phyloP scores from a whole-genome alignment of 768 basidiomycete species.

The Amanita thiersii region DNA sequence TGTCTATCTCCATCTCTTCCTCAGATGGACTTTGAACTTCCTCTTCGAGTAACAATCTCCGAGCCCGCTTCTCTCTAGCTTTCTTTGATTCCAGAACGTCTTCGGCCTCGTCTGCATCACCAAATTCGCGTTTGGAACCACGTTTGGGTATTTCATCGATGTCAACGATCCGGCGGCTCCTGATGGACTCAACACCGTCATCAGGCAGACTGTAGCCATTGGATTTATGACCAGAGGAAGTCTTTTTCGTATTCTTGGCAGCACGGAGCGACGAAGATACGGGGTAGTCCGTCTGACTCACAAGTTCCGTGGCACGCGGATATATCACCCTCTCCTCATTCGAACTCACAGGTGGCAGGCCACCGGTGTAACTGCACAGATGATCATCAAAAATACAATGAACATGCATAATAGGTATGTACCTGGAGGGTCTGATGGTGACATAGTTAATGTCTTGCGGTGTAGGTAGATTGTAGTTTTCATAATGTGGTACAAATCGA shows the following conservation, averaged over 20 bases:
- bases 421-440: conserved; percentile 5
- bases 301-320: conserved; percentile 8
- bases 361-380: neutral
- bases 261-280: neutral
- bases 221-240: too few relatives aligned
- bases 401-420: neutral
- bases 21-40: conserved; percentile 23
- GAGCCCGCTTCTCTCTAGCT: conserved; percentile 43
- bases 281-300: conserved; percentile 2
- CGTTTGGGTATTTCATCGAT: conserved; percentile 24
- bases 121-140: conserved; percentile 43
- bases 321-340: conserved; percentile 7
- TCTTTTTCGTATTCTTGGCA: conserved; percentile 1
- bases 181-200: too few relatives aligned
- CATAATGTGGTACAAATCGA: neutral
- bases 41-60: conserved; percentile 43
- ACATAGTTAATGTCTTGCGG: neutral
- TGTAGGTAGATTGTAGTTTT: neutral
- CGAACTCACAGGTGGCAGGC: neutral
- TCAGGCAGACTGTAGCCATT: too few relatives aligned
- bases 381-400: neutral
- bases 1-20: conserved; percentile 40
- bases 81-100: conserved; percentile 24
- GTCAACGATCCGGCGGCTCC: too few relatives aligned
- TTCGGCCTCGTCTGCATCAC: conserved; percentile 36